Conservation (phyloP, 192 early-diverging fungal genomes). For the Entrophospora sp. region DNA sequence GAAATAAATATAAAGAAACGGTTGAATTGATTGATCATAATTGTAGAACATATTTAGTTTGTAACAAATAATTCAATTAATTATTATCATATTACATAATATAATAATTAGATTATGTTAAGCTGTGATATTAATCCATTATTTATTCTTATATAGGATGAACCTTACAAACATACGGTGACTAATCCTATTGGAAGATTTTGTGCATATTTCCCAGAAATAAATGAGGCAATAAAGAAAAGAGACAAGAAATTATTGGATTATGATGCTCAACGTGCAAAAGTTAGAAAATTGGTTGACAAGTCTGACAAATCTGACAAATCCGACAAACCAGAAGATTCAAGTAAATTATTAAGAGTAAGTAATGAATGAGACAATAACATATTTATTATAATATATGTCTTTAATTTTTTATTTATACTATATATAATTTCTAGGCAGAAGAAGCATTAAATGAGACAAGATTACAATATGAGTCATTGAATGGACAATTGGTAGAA, state of each 20-base stretch:
- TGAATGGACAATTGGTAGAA: slow-evolving; percentile 72
- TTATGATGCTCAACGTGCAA: slow-evolving; percentile 68
- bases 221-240: slow-evolving; percentile 87
- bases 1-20: slow-evolving; percentile 76
- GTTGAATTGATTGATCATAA: slow-evolving; percentile 74
- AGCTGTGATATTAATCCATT: no score
- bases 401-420: background rate
- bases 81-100: no score
- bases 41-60: slow-evolving; percentile 68
- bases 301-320: no score
- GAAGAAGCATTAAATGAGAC: slow-evolving; percentile 74
- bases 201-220: slow-evolving; percentile 81
- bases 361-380: background rate
- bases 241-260: slow-evolving; percentile 84
- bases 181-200: slow-evolving; percentile 84
- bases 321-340: slow-evolving; percentile 65
- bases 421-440: slow-evolving; percentile 37
- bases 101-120: background rate
- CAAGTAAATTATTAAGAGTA: slow-evolving; percentile 51
- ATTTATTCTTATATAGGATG: slow-evolving; percentile 43
- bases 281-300: slow-evolving; percentile 74
- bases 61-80: background rate
- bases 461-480: slow-evolving; percentile 65
- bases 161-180: slow-evolving; percentile 76
- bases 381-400: background rate